Percentiles rank a stretch among this genome's conserved stretches.
These are phyloP conservation scores for Claviceps sp. DNA, from an alignment of 2,329 filamentous ascomycete genomes.

Conservation along the genomic window DNA sequence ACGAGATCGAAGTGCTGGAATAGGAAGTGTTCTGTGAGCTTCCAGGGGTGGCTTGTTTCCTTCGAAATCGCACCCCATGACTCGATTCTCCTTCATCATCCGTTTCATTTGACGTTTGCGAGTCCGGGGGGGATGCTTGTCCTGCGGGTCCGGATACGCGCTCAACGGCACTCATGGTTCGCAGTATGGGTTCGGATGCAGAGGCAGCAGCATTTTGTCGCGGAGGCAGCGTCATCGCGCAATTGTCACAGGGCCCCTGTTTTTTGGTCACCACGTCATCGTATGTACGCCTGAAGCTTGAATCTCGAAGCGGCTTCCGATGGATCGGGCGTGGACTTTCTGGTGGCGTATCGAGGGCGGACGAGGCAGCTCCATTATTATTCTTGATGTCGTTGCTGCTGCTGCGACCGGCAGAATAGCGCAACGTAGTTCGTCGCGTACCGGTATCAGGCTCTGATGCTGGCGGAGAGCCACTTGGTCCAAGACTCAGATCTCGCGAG, in stretches of 20 bases:
- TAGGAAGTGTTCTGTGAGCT: slow-evolving; percentile 33
- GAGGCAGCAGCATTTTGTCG: slow-evolving; percentile 16
- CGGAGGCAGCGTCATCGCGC: slow-evolving; percentile 48
- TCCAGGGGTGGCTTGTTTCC: slow-evolving; percentile 29
- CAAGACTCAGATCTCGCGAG: slow-evolving; percentile 33
- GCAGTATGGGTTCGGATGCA: slow-evolving; percentile 34
- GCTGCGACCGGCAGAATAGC: slow-evolving; percentile 21
- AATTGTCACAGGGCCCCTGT: slow-evolving; percentile 54
- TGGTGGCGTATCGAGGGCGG: slow-evolving; percentile 43
- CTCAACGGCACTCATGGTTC: slow-evolving; percentile 47
- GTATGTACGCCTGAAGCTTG: slow-evolving; percentile 49
- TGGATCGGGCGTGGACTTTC: slow-evolving; percentile 37
- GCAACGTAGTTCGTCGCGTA: slow-evolving; percentile 27
- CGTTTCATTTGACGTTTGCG: slow-evolving; percentile 37
- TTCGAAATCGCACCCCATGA: slow-evolving; percentile 25
- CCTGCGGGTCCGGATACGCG: slow-evolving; percentile 37
- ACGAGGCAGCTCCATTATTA: slow-evolving; percentile 17
- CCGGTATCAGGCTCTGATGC: slow-evolving; percentile 32
- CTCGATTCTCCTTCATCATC: slow-evolving; percentile 35
- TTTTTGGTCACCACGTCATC: slow-evolving; percentile 52
- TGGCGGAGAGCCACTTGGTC: slow-evolving; percentile 29
- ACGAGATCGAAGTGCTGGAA: slow-evolving; percentile 39
- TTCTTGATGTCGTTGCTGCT: slow-evolving; percentile 7
- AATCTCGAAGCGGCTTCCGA: slow-evolving; percentile 34
- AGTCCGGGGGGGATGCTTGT: slow-evolving; percentile 37